phyloP scores from a whole-genome alignment of 1,284 basidiomycete genomes.

The Boletus coffeatus region DNA sequence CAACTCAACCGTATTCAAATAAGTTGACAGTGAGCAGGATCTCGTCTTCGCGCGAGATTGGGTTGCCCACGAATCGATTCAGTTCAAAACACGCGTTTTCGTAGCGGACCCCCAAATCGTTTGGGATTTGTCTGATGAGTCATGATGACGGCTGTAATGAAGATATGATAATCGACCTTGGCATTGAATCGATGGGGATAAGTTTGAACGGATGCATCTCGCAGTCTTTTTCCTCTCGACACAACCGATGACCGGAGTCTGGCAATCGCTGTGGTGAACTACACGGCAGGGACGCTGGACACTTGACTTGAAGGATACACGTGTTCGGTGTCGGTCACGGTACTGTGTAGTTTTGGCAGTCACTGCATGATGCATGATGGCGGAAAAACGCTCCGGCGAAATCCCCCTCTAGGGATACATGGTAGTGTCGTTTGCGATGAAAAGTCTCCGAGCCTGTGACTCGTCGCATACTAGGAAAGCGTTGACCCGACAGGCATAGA shows the following conservation, averaged over 20 bases:
- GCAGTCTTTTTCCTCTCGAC: background rate
- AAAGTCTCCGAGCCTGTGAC: background rate
- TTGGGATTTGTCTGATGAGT: slow-evolving; percentile 17
- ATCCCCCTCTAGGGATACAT: slow-evolving; percentile 6
- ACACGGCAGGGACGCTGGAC: background rate
- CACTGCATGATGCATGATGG: background rate
- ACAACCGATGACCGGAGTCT: slow-evolving; percentile 1
- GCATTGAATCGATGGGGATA: slow-evolving; percentile 12
- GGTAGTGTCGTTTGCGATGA: background rate
- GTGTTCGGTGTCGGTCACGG: slow-evolving; percentile 4
- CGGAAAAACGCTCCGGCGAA: background rate
- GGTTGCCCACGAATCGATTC: background rate
- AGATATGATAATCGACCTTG: slow-evolving; percentile 1
- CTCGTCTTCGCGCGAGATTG: background rate
- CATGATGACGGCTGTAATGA: slow-evolving; percentile 8
- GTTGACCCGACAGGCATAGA: background rate
- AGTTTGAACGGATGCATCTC: background rate
- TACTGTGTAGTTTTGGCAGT: background rate
- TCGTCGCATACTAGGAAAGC: background rate
- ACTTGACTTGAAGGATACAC: slow-evolving; percentile 4
- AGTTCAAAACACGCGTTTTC: slow-evolving; percentile 10
- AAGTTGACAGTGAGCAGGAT: slow-evolving; percentile 54
- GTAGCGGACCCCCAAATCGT: slow-evolving; percentile 11
- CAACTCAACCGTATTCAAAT: slow-evolving; percentile 58
- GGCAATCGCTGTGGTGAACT: background rate